phyloP scores from a whole-genome alignment of 257 asterid genomes.

The Penstemon barbatus region DNA sequence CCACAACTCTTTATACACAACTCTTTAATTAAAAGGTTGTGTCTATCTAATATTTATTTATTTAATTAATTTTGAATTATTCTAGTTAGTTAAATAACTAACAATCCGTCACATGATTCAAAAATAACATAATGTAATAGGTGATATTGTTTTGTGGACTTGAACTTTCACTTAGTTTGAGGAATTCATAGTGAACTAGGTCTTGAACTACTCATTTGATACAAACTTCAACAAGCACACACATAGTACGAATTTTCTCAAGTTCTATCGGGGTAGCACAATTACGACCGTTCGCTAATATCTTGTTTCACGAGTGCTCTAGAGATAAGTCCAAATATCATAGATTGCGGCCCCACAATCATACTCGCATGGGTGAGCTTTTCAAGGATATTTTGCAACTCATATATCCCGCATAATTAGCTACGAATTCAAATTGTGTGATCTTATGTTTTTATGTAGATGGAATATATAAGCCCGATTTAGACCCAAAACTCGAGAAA shows the following conservation, averaged over 20 bases:
- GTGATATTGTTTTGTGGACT: neutral
- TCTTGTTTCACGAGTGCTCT: neutral
- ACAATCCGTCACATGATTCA: neutral
- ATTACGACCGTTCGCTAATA: neutral
- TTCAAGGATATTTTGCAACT: neutral
- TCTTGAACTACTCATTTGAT: neutral
- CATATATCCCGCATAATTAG: neutral
- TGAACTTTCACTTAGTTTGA: neutral
- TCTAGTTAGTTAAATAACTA: neutral
- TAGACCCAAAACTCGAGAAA: too few relatives aligned
- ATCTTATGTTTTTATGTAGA: too few relatives aligned
- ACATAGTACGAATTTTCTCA: neutral
- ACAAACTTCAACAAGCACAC: neutral
- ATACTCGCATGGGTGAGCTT: neutral
- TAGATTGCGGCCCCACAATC: neutral
- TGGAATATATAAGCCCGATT: too few relatives aligned
- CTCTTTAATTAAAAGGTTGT: too few relatives aligned
- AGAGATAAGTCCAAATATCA: neutral
- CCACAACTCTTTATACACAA: too few relatives aligned
- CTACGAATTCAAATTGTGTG: neutral
- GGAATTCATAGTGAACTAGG: neutral
- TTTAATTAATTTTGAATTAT: too few relatives aligned
- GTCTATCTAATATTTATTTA: too few relatives aligned
- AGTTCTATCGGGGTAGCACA: neutral
- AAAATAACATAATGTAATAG: too few relatives aligned